These are phyloP conservation scores for Coffea canephora DNA, from an alignment of 257 asterid genomes.

Conservation along the genomic window DNA sequence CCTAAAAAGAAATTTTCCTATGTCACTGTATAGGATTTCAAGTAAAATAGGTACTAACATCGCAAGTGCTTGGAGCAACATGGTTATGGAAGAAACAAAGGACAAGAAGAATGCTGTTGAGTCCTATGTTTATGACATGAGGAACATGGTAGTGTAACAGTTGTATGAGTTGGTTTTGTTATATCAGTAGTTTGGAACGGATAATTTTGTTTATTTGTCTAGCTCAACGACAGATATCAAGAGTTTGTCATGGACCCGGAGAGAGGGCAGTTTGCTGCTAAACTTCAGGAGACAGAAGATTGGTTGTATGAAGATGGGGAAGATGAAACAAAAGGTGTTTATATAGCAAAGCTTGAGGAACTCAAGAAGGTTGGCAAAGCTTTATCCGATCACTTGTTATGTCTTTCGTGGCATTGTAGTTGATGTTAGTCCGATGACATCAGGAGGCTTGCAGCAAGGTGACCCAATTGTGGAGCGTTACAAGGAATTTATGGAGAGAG, in stretches of 20 bases:
- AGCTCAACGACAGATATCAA: conserved; percentile 75
- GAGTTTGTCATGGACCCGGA: conserved; percentile 70
- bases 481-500: conserved; percentile 77
- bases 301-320: conserved; percentile 98
- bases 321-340: conserved; percentile 77
- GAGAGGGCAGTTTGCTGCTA: conserved; percentile 60
- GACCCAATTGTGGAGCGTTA: conserved; percentile 83
- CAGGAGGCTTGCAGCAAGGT: conserved; percentile 96
- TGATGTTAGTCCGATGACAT: neutral
- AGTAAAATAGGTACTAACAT: too few species aligned
- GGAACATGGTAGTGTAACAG: conserved; percentile 63
- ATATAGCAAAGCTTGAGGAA: conserved; percentile 82
- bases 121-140: conserved; percentile 88
- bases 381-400: neutral
- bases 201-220: conserved; percentile 18
- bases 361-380: conserved; percentile 46
- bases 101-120: conserved; percentile 96
- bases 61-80: too few species aligned
- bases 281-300: conserved; percentile 90
- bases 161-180: neutral
- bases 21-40: too few species aligned
- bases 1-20: too few species aligned
- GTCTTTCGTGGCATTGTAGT: neutral
- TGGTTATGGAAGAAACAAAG: conserved; percentile 92
- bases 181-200: neutral